These are phyloP conservation scores for Cinnamomum chago DNA, from an alignment of 164 flowering plant genomes.

Conservation along the genomic window DNA sequence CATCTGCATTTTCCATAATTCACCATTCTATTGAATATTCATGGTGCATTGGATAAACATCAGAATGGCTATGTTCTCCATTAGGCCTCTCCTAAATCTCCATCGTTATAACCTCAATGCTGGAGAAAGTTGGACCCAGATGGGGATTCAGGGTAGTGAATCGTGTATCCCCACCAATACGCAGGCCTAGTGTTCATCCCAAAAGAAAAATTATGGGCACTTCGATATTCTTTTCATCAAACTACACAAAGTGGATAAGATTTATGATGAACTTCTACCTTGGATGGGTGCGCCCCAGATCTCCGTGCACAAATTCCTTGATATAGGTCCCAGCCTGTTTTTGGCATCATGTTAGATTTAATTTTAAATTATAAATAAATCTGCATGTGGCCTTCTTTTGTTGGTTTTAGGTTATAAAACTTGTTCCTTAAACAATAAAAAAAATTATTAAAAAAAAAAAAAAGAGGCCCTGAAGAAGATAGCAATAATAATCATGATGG, in stretches of 20 bases:
- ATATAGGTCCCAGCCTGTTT: constrained; percentile 96
- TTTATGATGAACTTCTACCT: constrained; percentile 42
- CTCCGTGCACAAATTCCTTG: constrained; percentile 98
- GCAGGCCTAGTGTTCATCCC: neutral
- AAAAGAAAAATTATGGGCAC: neutral
- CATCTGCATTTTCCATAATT: too few relatives aligned
- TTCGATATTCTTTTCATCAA: neutral
- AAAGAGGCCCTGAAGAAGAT: too few relatives aligned
- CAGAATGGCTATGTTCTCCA: neutral
- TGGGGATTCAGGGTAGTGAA: neutral
- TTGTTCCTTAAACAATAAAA: too few relatives aligned
- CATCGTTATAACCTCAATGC: neutral
- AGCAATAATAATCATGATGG: too few relatives aligned
- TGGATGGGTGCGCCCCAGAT: constrained; percentile 89
- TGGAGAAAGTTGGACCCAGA: neutral
- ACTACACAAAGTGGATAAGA: neutral
- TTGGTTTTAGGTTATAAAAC: too few relatives aligned
- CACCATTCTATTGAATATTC: neutral
- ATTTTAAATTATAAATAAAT: too few relatives aligned
- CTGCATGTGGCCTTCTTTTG: too few relatives aligned
- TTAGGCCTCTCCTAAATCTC: neutral
- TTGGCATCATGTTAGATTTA: neutral
- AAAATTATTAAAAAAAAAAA: too few relatives aligned
- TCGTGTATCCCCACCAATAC: neutral
- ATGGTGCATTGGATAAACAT: neutral